These are phyloP conservation scores for Waitea zeae DNA, from an alignment of 1,284 basidiomycete species.

Conservation along the genomic window DNA sequence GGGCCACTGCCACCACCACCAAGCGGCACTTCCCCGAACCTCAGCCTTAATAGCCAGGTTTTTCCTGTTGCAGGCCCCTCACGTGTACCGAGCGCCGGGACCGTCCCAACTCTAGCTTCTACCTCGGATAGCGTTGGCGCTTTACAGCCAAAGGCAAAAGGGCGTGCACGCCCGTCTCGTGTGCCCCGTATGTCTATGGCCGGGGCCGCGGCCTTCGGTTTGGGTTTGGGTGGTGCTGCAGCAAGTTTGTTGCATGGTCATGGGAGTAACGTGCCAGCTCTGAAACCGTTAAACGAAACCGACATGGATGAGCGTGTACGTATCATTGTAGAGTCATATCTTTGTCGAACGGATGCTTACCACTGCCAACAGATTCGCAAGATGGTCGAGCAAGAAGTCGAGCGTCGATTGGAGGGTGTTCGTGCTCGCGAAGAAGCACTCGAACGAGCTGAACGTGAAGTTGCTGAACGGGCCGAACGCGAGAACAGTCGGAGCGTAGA, in stretches of 20 bases:
- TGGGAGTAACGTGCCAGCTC: background rate
- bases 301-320: constrained; percentile 55
- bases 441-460: constrained; percentile 17
- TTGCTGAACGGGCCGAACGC: constrained; percentile 10
- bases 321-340: constrained; percentile 7
- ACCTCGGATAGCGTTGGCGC: too few species aligned
- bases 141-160: too few species aligned
- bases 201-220: too few species aligned
- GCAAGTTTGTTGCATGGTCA: too few species aligned
- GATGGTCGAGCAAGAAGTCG: constrained; percentile 56
- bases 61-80: background rate
- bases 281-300: constrained; percentile 28
- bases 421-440: too few species aligned
- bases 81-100: constrained; percentile 1
- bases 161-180: too few species aligned
- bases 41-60: too few species aligned
- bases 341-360: constrained; percentile 6
- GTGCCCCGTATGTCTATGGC: too few species aligned
- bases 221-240: too few species aligned
- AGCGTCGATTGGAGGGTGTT: constrained; percentile 41
- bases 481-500: constrained; percentile 2
- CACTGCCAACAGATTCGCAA: constrained; percentile 49
- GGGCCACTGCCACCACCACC: too few species aligned
- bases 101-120: too few species aligned
- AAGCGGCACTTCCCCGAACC: too few species aligned